Base-by-base conservation (phyloP, 331 rosid species). In the Arachis monticola region DNA sequence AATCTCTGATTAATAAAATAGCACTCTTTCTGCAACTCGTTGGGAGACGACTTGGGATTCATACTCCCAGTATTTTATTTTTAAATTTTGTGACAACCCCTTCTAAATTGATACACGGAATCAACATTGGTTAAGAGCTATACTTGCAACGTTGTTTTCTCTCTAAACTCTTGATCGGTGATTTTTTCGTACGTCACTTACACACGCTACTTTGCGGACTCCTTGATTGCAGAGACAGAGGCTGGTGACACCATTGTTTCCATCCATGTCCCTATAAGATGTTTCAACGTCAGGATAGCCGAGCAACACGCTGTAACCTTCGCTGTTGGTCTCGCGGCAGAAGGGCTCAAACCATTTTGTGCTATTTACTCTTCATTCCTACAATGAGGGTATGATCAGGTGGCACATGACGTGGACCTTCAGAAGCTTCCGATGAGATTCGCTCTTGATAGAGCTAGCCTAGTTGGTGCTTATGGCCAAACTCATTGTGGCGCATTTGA, bases 381-480 rank as follows among this genome's bases (percentile, higher is more conserved):
- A 5, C 90, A 89, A 62, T 87, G 92, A 74, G 92, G 85, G 6
- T 89, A 75, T 73, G 96, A 85, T 80, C 92, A 89, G 86, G 91
- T 89, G 11, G 89, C 79, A 78, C 92, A 90, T 79, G 96, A 17
- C 22, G 22, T 17, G 22, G 22, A 17, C 22, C 22, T 17, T 17
- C 22, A 17, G 22, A 17, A 17, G 22, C 22, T 17, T 17, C 0
- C 22, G 22, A 17, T 17, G 22, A 17, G 22, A 17, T 17, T 17
- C 22, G 92, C 95, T 0, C 10, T 87, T 7, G 95, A 89, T 65
- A 83, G 95, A 53, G 95, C 88, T 30, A 92, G 95, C 5, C 80
- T 89, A 53, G 90, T 87, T 0, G 95, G 95, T n/a, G 95, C 92
- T 44, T 92, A 89, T 83, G 95, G 95, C 52, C 95, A 92, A 45